Base-by-base conservation (phyloP, 257 asterid genomes). In the Ajuga chamaepitys region DNA sequence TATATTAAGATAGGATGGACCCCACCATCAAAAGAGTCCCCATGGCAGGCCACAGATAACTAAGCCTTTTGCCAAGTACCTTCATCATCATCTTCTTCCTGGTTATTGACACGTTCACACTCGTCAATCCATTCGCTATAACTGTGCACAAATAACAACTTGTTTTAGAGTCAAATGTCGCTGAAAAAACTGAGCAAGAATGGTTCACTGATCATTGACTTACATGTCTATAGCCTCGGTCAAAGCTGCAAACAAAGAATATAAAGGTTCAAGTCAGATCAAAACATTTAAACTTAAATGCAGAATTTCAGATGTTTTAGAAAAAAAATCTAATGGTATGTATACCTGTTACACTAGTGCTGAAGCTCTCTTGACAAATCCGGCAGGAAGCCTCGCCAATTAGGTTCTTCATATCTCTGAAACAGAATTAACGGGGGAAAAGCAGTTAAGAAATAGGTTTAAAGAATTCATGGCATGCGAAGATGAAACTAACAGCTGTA, bases 111-210 rank as follows among this genome's bases (percentile, higher is more conserved):
- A 0, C 93, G 89, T 58, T 93, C 98, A 9, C 99, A 93, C 76
- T 93, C 99, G 14, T 93, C 99, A 35, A 93, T 93, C 99, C 99
- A 93, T 70, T 93, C 99, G 52, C 97, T 81, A 58, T 93, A 93
- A 71, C 95, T 87, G 86, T 58, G 38, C 9, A 12, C 42, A 34
- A 11, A 47, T 11, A 66, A 48, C 1, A 46, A 26, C 7, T 64
- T 20, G 26, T n/a, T 56, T 35, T 21, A 13, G 18, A 42, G 25
- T 58, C 51, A 1, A 46, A 28, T 12, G 9, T 25, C 26, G 22
- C 57, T 17, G 50, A 22, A 12, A 41, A 30, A 22, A 12, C 10
- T 6, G 8, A 7, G 20, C 21, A 25, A 12, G 40, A 61, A 62
- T 11, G 24, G 67, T 20, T 44, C 7, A 5, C 55, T 34, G 16